Conservation (phyloP, 306 rosid genomes). For the Spatholobus suberectus region DNA sequence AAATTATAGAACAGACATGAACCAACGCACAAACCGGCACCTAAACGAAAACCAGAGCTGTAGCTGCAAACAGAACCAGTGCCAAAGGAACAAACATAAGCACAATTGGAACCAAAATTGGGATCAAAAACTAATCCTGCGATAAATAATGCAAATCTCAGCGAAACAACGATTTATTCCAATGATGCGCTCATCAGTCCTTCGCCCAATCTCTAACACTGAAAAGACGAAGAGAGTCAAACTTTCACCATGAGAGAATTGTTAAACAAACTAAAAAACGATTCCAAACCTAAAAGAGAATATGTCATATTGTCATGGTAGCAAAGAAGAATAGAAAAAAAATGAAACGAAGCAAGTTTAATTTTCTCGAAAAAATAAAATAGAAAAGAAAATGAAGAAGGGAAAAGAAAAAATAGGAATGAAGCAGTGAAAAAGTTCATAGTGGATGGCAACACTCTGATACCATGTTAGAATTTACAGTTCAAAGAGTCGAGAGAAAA, state of each 20-base stretch:
- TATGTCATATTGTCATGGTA: no score
- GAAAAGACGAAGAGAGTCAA: slow-evolving; percentile 75
- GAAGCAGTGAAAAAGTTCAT: no score
- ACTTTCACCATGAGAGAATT: no score
- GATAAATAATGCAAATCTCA: slow-evolving; percentile 41
- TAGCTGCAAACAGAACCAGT: background rate
- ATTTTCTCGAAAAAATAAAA: no score
- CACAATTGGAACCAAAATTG: slow-evolving; percentile 23
- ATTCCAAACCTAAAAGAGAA: slow-evolving; percentile 55
- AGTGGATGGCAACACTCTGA: no score
- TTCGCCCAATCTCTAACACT: slow-evolving; percentile 55
- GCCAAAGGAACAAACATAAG: background rate
- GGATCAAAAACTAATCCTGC: slow-evolving; percentile 39
- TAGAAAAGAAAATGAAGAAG: no score
- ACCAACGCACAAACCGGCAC: background rate
- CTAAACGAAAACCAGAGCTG: background rate
- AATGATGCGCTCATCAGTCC: slow-evolving; percentile 15
- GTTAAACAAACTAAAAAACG: slow-evolving; percentile 72
- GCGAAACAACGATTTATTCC: slow-evolving; percentile 42
- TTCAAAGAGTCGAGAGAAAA: no score
- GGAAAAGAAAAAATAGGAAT: no score
- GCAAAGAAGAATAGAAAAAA: no score
- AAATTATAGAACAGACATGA: slow-evolving; percentile 33
- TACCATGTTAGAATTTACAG: no score
- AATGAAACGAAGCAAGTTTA: no score